Base-by-base conservation (phyloP, 208 protist species). In the Acanthamoeba rhysodes region DNA sequence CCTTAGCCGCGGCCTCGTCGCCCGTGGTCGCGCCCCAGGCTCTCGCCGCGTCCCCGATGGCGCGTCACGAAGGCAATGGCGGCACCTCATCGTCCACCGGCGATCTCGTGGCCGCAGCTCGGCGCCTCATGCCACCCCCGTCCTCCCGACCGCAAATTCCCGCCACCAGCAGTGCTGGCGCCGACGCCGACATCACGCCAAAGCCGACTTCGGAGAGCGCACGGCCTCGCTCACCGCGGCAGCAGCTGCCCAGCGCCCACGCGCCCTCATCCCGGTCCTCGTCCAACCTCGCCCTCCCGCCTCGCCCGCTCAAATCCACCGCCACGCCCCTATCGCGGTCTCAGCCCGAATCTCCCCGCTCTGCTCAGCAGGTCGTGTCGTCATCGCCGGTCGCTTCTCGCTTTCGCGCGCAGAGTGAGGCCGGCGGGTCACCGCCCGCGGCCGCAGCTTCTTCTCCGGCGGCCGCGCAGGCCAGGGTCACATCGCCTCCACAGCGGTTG, bases 201-300 rank as follows among this genome's bases (percentile, higher is more conserved):
- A 29, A 10, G 20, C 9, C 24, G 62, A 68, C 8, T 29, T 18
- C 62, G 62, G 20, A 24, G 20, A 24, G 24, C 20, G 7, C 62
- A 18, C 62, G 24, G 24, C 18, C 37, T 50, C 72, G 72, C 37
- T 80, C 72, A 5, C 9, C 72, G 37, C 72, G 72, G 29, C 72
- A 80, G 18, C 27, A 80, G 22, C 18, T 80, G 72, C 72, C 70
- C 14, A 48, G 14, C 32, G 32, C 72, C 37, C 24, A 80, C 72
- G 12, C 72, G 29, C 32, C 72, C 34, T 80, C 72, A 4, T 50
- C 34, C 72, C 72, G 72, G 2, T 80, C 72, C 32, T 80, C 72
- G 29, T 80, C 72, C 14, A 80, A 80, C 72, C n/a, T 80, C 24
- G 32, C 72, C 24, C 72, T 80, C 37, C 72, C 72, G 18, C 72